Percentiles rank a stretch among this genome's conserved stretches.
These are phyloP conservation scores for Boletellus deceptivus DNA, from an alignment of 1,284 basidiomycete genomes.

Conservation along the genomic window DNA sequence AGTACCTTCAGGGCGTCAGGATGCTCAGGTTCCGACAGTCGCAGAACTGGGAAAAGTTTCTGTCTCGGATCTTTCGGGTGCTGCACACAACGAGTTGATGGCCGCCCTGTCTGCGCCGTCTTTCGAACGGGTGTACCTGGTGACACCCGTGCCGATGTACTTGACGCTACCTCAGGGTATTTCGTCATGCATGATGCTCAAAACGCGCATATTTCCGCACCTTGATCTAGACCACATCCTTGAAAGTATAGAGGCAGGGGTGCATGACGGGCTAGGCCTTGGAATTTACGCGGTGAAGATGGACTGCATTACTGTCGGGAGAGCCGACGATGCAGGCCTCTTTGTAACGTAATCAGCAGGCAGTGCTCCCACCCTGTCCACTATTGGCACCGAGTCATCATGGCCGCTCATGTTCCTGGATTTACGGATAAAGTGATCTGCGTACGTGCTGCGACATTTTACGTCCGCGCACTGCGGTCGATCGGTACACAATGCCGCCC, in stretches of 20 bases:
- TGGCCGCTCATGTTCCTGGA: too few species aligned
- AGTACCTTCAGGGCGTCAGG: background rate
- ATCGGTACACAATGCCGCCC: too few species aligned
- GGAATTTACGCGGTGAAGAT: constrained; percentile 28
- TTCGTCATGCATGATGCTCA: constrained; percentile 21
- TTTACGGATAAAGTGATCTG: too few species aligned
- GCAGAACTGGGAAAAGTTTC: constrained; percentile 10
- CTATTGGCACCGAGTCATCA: too few species aligned
- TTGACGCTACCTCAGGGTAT: constrained; percentile 13
- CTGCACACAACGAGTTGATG: constrained; percentile 15
- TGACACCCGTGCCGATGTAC: constrained; percentile 32
- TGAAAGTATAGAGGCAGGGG: constrained; percentile 33
- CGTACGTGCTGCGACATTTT: too few species aligned
- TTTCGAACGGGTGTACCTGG: constrained; percentile 26
- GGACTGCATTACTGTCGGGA: constrained; percentile 9
- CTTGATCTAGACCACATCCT: constrained; percentile 40
- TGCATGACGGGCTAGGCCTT: constrained; percentile 32
- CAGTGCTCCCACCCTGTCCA: too few species aligned
- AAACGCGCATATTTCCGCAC: constrained; percentile 34
- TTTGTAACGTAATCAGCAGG: constrained; percentile 7
- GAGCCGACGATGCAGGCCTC: background rate
- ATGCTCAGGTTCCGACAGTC: constrained; percentile 19
- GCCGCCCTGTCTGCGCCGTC: constrained; percentile 15
- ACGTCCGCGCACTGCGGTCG: too few species aligned
- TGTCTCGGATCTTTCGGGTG: constrained; percentile 31